Base-by-base conservation (phyloP, 2,329 filamentous ascomycete genomes). In the Trichoderma simmonsii region DNA sequence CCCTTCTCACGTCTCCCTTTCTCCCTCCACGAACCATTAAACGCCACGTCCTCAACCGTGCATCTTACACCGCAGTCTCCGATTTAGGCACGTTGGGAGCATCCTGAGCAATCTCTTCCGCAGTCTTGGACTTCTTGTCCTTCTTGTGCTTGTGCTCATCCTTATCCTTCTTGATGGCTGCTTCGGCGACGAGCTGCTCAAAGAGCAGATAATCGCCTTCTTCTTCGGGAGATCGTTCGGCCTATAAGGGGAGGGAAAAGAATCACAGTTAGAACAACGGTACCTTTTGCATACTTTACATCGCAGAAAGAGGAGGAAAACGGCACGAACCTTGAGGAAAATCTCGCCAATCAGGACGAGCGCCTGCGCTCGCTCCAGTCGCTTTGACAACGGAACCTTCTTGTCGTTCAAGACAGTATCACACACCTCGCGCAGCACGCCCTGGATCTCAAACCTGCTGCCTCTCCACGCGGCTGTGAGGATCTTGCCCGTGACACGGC, bases 141-240 rank as follows among this genome's bases (percentile, higher is more conserved):
- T 84, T 83, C 74, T 89, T 85, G 84, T 90, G 87, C 76, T 83
- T 84, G 80, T 34, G 57, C 11, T 94, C 92, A 71, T 93, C 89
- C 81, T 94, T 91, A 78, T 96, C 94, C 83, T 98, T 97, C 88
- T 98, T 98, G 69, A 94, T 92, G 71, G 95, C 94, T 5, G 95
- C 95, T 81, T 99, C 96, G 65, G 96, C 95, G 82, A 99, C 97
- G 71, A 99, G 90, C 82, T 98, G 94, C 82, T 99, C 96, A 77
- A 99, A 99, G 18, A 95, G 95, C 89, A 99, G 97, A 83, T 97
- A 98, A 78, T 98, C 96, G 75, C 96, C 95, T 83, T 99, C 96
- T 85, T 99, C 96, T 75, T 99, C 96, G 56, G 95, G 92, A 70
- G 95, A 92, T 74, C 96, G 91, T 81, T 92, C 88, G 54, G 95